phyloP scores from a whole-genome alignment of 2,329 filamentous ascomycete genomes.

The Beauveria sp. region DNA sequence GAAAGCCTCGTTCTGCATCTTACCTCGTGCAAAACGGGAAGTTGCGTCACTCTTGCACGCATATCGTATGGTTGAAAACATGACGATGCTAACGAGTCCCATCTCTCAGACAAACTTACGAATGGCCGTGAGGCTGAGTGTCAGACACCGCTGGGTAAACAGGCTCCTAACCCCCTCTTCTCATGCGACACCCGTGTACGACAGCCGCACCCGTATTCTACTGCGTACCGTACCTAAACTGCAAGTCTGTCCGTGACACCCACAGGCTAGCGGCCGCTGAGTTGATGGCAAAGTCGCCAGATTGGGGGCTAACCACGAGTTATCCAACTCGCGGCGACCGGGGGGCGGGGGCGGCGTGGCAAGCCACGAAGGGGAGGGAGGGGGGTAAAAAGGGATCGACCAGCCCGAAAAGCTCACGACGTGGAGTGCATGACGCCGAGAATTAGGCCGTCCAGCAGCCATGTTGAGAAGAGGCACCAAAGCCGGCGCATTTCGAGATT shows the following conservation, averaged over 20 bases:
- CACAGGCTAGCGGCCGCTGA: no score
- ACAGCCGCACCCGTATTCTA: no score
- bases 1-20: neutral
- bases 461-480: neutral
- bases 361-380: neutral
- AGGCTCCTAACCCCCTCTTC: no score
- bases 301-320: neutral
- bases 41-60: neutral
- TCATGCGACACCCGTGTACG: no score
- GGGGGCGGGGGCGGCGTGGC: neutral
- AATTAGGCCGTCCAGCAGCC: conserved; percentile 13
- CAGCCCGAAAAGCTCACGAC: conserved; percentile 4
- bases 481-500: neutral
- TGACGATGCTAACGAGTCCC: no score
- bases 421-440: conserved; percentile 17
- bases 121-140: no score
- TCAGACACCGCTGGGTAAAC: no score
- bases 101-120: no score
- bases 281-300: neutral
- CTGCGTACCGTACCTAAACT: no score
- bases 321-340: neutral
- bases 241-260: no score
- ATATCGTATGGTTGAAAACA: no score
- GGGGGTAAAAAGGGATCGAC: conserved; percentile 1
- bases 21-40: neutral